Evolutionary conservation across 345 rosid genomes (phyloP).

Genomic region (Eucalyptus guilfoylei): DNA sequence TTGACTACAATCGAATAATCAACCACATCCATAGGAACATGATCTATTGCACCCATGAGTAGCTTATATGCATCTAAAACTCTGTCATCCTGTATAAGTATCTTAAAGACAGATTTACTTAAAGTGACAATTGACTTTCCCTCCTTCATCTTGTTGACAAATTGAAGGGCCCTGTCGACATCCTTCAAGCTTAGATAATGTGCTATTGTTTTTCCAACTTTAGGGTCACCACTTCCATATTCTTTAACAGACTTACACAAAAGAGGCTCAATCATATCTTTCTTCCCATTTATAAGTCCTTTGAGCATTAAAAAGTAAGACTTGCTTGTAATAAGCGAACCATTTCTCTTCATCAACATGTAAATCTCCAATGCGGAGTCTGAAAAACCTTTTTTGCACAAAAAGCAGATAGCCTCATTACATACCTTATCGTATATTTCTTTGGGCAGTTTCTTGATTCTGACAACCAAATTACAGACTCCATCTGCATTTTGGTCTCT

Average conservation of each 20-base stretch:
- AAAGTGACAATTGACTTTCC: conserved; percentile 6
- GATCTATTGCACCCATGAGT: conserved; percentile 23
- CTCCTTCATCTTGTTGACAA: conserved; percentile 24
- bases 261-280: conserved; percentile 13
- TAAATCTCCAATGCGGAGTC: conserved; percentile 32
- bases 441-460: conserved; percentile 21
- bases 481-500: conserved; percentile 28
- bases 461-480: conserved; percentile 29
- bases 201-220: conserved; percentile 21
- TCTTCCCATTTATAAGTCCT: conserved; percentile 19
- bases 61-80: conserved; percentile 55
- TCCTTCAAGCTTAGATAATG: conserved; percentile 34
- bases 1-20: conserved; percentile 46
- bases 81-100: conserved; percentile 34
- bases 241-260: conserved; percentile 28
- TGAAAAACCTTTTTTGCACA: conserved; percentile 43
- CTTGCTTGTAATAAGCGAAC: conserved; percentile 10
- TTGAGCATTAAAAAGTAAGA: conserved; percentile 23
- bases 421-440: conserved; percentile 17
- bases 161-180: conserved; percentile 10
- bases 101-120: conserved; percentile 26
- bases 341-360: conserved; percentile 33
- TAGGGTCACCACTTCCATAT: conserved; percentile 30
- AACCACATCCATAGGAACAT: conserved; percentile 43
- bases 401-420: conserved; percentile 32